These are phyloP conservation scores for Botryotinia convoluta DNA, from an alignment of 2,329 filamentous ascomycete genomes.

Conservation along the genomic window DNA sequence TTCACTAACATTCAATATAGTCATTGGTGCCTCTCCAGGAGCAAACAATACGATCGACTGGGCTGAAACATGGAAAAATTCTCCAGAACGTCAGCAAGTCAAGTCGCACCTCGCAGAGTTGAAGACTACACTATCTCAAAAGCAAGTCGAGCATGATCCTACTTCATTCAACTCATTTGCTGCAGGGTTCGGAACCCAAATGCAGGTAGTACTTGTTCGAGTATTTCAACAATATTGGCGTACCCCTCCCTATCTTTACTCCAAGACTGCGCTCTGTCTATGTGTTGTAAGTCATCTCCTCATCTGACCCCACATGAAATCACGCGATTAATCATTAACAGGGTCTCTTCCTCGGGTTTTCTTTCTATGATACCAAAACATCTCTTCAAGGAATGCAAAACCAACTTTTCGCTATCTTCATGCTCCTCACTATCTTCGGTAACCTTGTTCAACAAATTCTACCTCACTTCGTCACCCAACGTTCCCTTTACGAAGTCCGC, in stretches of 20 bases:
- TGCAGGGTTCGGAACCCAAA: constrained; percentile 57
- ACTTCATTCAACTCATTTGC: constrained; percentile 55
- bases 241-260: constrained; percentile 56
- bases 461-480: constrained; percentile 59
- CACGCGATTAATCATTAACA: constrained; percentile 13
- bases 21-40: constrained; percentile 61
- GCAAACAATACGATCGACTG: constrained; percentile 62
- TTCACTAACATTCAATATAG: constrained; percentile 24
- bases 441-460: constrained; percentile 76
- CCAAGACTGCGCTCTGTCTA: constrained; percentile 35
- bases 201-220: constrained; percentile 53
- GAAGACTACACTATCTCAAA: constrained; percentile 43
- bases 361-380: constrained; percentile 62
- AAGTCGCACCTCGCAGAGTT: constrained; percentile 52
- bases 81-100: constrained; percentile 44
- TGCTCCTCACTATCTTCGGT: constrained; percentile 71
- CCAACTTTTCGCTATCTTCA: constrained; percentile 72
- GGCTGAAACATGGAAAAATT: constrained; percentile 58
- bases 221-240: constrained; percentile 67
- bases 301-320: background rate
- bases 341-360: constrained; percentile 67
- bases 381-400: constrained; percentile 65
- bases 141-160: constrained; percentile 30
- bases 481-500: constrained; percentile 61
- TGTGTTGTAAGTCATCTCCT: constrained; percentile 23